Percentiles rank a stretch among this genome's conserved stretches.
These are phyloP conservation scores for Vigna unguiculata DNA, from an alignment of 306 rosid genomes.

Conservation along the genomic window DNA sequence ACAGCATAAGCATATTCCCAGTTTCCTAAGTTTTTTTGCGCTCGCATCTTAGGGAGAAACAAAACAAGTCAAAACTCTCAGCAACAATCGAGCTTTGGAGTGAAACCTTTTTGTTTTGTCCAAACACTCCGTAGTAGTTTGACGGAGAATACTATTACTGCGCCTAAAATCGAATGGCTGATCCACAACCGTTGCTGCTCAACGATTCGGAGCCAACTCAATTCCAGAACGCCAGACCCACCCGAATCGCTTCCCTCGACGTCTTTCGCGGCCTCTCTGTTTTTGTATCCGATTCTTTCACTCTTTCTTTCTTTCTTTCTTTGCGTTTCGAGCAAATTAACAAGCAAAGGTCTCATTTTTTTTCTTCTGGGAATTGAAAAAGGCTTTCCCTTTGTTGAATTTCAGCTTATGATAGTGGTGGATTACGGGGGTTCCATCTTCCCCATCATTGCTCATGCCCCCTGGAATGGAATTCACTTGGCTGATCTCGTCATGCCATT, in stretches of 20 bases:
- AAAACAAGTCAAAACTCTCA: not conserved
- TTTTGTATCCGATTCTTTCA: conserved; percentile 52
- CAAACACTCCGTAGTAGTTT: not conserved
- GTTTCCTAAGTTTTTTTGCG: not conserved
- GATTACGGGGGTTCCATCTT: conserved; percentile 76
- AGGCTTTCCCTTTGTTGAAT: not conserved
- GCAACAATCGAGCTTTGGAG: not conserved
- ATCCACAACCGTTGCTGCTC: conserved; percentile 48
- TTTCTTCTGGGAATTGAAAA: not conserved
- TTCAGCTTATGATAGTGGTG: conserved; percentile 86
- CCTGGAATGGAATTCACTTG: conserved; percentile 84
- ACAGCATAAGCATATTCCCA: not conserved
- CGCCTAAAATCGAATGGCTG: not conserved
- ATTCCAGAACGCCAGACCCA: not conserved
- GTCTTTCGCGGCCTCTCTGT: conserved; percentile 97
- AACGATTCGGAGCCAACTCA: conserved; percentile 42
- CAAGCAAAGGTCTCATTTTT: not conserved
- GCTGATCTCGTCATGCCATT: conserved; percentile 94
- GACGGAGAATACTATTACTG: not conserved
- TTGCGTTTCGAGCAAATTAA: not conserved
- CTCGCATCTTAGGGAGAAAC: not conserved
- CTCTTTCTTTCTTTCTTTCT: not conserved
- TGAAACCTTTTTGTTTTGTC: not conserved
- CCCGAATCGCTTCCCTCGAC: conserved; percentile 82
- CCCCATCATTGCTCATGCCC: conserved; percentile 78